Evolutionary conservation across 192 early-diverging fungal genomes (phyloP).

Genomic region (Linnemannia schmuckeri): DNA sequence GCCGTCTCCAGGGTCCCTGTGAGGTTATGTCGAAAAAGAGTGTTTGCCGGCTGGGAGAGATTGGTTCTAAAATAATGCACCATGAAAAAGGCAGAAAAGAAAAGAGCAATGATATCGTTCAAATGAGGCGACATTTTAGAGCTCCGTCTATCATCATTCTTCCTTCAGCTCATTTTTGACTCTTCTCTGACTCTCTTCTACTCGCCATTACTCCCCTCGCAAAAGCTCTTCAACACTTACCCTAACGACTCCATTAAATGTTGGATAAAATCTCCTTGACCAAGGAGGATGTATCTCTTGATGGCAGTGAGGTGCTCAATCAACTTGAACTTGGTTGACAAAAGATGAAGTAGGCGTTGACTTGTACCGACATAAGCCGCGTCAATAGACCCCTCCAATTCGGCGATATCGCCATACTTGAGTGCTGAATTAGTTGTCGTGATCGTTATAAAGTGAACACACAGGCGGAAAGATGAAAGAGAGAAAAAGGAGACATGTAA

Average conservation of each 20-base stretch:
- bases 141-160: background rate
- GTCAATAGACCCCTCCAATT: constrained; percentile 82
- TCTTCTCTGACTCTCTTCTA: background rate
- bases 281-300: constrained; percentile 90
- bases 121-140: background rate
- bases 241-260: constrained; percentile 87
- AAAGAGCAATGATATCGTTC: background rate
- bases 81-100: background rate
- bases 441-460: background rate
- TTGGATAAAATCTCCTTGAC: constrained; percentile 96
- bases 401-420: constrained; percentile 75
- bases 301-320: constrained; percentile 89
- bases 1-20: constrained; percentile 88
- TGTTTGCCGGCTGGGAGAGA: constrained; percentile 76
- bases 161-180: background rate
- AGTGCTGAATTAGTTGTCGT: constrained; percentile 52
- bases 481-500: constrained; percentile 8
- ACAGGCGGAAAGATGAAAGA: background rate
- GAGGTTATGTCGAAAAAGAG: constrained; percentile 90
- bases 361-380: constrained; percentile 79
- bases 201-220: background rate
- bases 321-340: constrained; percentile 85
- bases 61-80: constrained; percentile 48
- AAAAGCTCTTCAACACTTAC: constrained; percentile 54
- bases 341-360: constrained; percentile 79